Evolutionary conservation across 2,329 filamentous ascomycete genomes (phyloP).

Genomic region (Epichloe uncinata): DNA sequence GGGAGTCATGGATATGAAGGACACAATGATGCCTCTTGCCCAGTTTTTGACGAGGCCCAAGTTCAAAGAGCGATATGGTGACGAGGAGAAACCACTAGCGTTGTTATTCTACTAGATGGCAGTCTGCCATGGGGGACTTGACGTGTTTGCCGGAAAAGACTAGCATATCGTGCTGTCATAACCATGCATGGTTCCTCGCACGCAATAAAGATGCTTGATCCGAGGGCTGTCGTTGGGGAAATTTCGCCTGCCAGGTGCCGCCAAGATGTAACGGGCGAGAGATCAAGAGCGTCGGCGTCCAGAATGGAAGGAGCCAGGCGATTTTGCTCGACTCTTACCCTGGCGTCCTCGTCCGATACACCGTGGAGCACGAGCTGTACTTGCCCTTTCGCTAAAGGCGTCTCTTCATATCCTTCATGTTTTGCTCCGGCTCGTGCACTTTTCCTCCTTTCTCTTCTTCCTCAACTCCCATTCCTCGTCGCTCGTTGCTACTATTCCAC

Average conservation of each 20-base stretch:
- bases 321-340: background rate
- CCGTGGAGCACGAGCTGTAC: background rate
- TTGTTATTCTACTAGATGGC: conserved; percentile 48
- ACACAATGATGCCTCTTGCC: conserved; percentile 70
- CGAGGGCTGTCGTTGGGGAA: background rate
- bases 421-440: background rate
- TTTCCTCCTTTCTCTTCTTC: conserved; percentile 1
- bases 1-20: conserved; percentile 89
- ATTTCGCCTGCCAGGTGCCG: background rate
- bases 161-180: background rate
- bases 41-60: conserved; percentile 58
- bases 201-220: background rate
- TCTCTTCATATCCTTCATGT: background rate
- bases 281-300: background rate
- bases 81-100: conserved; percentile 42
- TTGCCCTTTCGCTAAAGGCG: conserved; percentile 1
- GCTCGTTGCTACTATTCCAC: conserved; percentile 11
- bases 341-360: background rate
- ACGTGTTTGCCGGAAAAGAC: background rate
- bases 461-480: conserved; percentile 9
- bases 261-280: background rate
- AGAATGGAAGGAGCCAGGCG: background rate
- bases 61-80: conserved; percentile 56
- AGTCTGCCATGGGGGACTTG: background rate
- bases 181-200: background rate